Evolutionary conservation across 2,329 filamentous ascomycete genomes (phyloP).

Genomic region (Aureobasidium sp.): DNA sequence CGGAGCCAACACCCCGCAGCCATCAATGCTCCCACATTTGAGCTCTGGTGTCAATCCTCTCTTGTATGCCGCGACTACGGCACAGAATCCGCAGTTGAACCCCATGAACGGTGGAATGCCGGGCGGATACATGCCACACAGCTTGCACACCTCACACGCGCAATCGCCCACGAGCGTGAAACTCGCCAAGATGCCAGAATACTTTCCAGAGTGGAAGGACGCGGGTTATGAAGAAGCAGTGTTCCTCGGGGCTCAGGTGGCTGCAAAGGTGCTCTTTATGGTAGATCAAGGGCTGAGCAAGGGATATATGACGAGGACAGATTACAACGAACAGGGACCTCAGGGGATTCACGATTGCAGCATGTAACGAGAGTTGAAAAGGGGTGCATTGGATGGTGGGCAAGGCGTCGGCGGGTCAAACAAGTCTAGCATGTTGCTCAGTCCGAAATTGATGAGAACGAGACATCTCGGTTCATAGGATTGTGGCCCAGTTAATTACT

Average conservation of each 20-base stretch:
- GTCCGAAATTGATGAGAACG: neutral
- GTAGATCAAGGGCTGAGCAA: slow-evolving; percentile 58
- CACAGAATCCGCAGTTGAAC: slow-evolving; percentile 46
- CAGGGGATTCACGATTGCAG: slow-evolving; percentile 51
- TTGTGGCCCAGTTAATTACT: neutral
- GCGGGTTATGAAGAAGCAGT: slow-evolving; percentile 66
- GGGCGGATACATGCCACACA: slow-evolving; percentile 30
- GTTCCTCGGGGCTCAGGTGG: slow-evolving; percentile 82
- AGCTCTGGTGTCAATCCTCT: slow-evolving; percentile 67
- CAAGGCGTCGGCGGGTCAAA: neutral
- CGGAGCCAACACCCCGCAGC: slow-evolving; percentile 79
- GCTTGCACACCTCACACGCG: slow-evolving; percentile 52
- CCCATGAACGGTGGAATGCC: slow-evolving; percentile 25
- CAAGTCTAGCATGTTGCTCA: neutral
- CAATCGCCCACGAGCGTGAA: slow-evolving; percentile 82
- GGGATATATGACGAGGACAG: slow-evolving; percentile 58
- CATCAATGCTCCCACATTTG: slow-evolving; percentile 35
- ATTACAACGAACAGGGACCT: slow-evolving; percentile 60
- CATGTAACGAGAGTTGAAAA: neutral
- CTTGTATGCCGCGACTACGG: slow-evolving; percentile 80
- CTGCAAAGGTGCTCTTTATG: slow-evolving; percentile 65
- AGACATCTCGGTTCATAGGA: neutral
- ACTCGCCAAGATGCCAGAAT: slow-evolving; percentile 66
- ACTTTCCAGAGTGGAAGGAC: slow-evolving; percentile 84
- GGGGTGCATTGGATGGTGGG: neutral